phyloP scores from a whole-genome alignment of 441 rosid species.

The Populus hybrid region DNA sequence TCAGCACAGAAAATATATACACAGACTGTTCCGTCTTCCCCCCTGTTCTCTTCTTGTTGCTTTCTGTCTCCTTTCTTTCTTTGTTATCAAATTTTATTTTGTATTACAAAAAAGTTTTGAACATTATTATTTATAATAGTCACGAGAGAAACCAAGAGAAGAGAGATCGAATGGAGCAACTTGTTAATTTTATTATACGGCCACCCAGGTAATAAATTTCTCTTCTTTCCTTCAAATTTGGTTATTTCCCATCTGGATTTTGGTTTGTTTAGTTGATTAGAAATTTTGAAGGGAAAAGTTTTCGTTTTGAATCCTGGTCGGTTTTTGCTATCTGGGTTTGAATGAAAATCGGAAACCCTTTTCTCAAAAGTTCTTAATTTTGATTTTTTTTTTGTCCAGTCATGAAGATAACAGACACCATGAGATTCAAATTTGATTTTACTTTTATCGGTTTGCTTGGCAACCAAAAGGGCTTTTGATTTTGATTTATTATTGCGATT shows the following conservation, averaged over 20 bases:
- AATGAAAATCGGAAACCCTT: slow-evolving; percentile 6
- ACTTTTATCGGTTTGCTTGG: slow-evolving; percentile 4
- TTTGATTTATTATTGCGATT: neutral
- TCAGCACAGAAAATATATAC: too few relatives aligned
- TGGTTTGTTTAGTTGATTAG: slow-evolving; percentile 13
- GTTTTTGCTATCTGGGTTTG: neutral
- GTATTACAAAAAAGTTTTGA: too few relatives aligned
- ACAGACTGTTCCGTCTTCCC: too few relatives aligned
- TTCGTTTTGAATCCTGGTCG: slow-evolving; percentile 13
- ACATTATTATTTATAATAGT: too few relatives aligned
- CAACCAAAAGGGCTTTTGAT: neutral
- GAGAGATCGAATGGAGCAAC: slow-evolving; percentile 69
- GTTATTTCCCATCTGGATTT: neutral
- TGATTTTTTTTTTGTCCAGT: neutral
- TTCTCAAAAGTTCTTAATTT: slow-evolving; percentile 3
- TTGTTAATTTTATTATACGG: slow-evolving; percentile 86
- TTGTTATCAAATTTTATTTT: too few relatives aligned
- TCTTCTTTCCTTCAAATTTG: neutral
- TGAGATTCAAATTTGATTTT: slow-evolving; percentile 7
- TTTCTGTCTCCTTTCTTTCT: too few relatives aligned
- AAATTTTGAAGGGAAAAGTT: neutral
- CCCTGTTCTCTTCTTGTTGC: too few relatives aligned
- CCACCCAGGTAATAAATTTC: slow-evolving; percentile 69
- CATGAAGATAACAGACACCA: too few relatives aligned
- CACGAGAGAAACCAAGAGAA: too few relatives aligned